phyloP scores from a whole-genome alignment of 495 filamentous ascomycete species.

The Aspergillus steynii region DNA sequence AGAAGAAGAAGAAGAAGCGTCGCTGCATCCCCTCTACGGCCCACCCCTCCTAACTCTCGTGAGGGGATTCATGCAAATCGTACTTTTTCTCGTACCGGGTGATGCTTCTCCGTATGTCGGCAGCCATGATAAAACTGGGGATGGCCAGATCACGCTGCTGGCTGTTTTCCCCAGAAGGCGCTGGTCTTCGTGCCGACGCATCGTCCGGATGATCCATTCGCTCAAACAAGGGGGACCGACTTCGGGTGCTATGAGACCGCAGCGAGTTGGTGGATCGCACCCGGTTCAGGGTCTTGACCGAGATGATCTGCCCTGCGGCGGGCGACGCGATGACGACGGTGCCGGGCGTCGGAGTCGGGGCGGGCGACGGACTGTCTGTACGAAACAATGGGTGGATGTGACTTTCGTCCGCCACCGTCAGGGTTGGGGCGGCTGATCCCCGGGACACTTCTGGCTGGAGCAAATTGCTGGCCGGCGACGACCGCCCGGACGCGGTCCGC shows the following conservation, averaged over 20 bases:
- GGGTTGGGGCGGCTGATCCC: constrained; percentile 11
- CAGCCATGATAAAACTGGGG: constrained; percentile 22
- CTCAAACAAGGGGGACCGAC: constrained; percentile 29
- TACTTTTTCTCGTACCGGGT: constrained; percentile 32
- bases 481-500: constrained; percentile 14
- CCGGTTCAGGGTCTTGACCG: constrained; percentile 57
- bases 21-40: constrained; percentile 1
- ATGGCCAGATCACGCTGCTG: constrained; percentile 7
- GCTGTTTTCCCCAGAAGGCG: not conserved
- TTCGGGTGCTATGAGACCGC: constrained; percentile 26
- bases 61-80: constrained; percentile 32
- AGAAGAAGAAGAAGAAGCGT: constrained; percentile 8
- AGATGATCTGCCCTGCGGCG: constrained; percentile 65
- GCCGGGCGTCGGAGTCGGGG: constrained; percentile 64
- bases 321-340: constrained; percentile 73
- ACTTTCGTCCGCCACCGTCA: constrained; percentile 52
- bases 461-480: constrained; percentile 23
- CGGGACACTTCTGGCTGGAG: constrained; percentile 22
- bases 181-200: not conserved
- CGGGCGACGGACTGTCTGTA: constrained; percentile 68
- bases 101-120: constrained; percentile 27
- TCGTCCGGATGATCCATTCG: constrained; percentile 14
- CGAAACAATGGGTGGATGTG: constrained; percentile 88
- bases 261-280: constrained; percentile 69
- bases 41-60: constrained; percentile 23